Evolutionary conservation across 345 rosid genomes (phyloP).

Genomic region (Eucalyptus cladocalyx): DNA sequence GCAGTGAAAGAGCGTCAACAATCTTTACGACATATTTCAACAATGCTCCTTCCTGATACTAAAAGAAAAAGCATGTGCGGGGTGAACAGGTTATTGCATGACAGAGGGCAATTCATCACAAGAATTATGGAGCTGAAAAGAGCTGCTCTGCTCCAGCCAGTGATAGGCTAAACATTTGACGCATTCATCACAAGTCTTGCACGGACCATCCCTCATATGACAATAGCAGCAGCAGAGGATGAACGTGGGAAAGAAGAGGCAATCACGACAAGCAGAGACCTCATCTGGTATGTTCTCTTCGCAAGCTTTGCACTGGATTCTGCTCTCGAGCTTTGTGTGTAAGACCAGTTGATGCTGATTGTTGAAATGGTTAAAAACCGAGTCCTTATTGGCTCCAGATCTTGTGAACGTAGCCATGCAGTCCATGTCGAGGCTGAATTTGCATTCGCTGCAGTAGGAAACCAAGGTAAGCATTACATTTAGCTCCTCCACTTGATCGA

Average conservation of each 20-base stretch:
- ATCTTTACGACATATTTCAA: neutral
- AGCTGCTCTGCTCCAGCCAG: no score
- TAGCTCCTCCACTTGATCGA: neutral
- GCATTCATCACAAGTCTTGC: no score
- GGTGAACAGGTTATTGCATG: no score
- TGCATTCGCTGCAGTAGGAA: neutral
- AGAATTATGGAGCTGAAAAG: no score
- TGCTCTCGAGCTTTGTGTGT: no score
- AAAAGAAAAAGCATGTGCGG: neutral
- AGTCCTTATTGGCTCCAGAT: neutral
- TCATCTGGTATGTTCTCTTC: no score
- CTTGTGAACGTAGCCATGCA: neutral
- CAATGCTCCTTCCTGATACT: neutral
- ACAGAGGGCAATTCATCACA: no score
- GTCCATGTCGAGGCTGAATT: neutral
- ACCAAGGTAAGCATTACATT: neutral
- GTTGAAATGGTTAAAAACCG: neutral
- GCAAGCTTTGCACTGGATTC: no score
- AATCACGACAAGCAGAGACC: no score
- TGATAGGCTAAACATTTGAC: accelerated
- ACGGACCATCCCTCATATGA: no score
- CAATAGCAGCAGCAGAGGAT: no score
- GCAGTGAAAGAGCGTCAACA: neutral
- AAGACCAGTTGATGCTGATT: neutral
- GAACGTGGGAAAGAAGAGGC: no score